Evolutionary conservation across 768 basidiomycete genomes (phyloP).

Genomic region (Candolleomyces eurysporus): DNA sequence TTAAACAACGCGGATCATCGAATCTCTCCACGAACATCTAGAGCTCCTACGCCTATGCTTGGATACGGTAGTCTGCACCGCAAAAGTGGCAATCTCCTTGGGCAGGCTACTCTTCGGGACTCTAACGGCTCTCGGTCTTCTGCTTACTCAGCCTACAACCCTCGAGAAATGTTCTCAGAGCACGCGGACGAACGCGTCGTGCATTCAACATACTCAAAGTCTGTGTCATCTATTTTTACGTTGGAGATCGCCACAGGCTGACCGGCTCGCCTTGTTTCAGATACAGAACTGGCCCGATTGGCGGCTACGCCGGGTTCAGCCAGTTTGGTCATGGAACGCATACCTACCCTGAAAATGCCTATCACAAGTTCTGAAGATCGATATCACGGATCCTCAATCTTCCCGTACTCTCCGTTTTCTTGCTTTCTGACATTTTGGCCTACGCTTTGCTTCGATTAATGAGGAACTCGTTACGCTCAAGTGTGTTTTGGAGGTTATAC

Average conservation of each 20-base stretch:
- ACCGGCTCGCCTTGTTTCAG: not conserved
- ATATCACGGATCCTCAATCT: not conserved
- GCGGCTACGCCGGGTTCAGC: too few relatives aligned
- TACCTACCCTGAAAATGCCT: not conserved
- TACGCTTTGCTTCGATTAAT: not conserved
- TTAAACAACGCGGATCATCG: not conserved
- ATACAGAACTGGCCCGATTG: not conserved
- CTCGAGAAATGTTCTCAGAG: constrained; percentile 1
- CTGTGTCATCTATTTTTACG: not conserved
- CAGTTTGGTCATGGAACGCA: too few relatives aligned
- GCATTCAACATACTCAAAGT: not conserved
- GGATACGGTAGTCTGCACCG: not conserved
- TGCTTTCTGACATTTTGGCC: not conserved
- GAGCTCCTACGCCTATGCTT: constrained; percentile 1
- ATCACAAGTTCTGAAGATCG: not conserved
- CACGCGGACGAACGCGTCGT: not conserved
- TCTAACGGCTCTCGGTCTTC: not conserved
- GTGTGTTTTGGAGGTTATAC: not conserved
- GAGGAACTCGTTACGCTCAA: not conserved
- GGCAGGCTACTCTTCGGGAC: not conserved
- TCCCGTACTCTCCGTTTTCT: not conserved
- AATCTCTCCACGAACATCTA: not conserved
- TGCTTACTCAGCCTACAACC: not conserved
- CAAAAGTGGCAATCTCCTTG: not conserved
- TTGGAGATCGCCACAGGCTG: not conserved